Conservation (phyloP, 177 flowering plant species). For the Vitis hybrid region DNA sequence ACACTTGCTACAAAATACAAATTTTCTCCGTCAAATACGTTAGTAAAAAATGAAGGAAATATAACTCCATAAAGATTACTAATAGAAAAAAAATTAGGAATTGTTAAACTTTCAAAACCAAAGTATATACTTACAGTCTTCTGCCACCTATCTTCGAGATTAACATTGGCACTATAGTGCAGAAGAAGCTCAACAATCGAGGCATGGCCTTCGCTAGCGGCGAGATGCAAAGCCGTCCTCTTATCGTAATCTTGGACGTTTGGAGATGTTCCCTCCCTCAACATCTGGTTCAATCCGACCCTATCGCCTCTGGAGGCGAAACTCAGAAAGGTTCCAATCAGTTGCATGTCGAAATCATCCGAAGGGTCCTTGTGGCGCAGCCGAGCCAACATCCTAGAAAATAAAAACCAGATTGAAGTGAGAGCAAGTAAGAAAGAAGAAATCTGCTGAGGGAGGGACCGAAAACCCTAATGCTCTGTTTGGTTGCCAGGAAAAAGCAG, state of each 20-base stretch:
- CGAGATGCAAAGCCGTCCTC: slow-evolving; percentile 65
- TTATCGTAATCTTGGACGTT: slow-evolving; percentile 60
- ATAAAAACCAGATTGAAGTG: too few relatives aligned
- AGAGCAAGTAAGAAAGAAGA: too few relatives aligned
- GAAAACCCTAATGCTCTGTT: too few relatives aligned
- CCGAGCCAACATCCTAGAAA: slow-evolving; percentile 4
- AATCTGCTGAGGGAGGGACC: too few relatives aligned
- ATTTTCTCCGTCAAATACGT: too few relatives aligned
- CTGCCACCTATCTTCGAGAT: slow-evolving; percentile 53
- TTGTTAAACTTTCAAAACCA: neutral
- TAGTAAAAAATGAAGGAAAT: too few relatives aligned
- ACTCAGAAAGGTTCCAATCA: slow-evolving; percentile 59
- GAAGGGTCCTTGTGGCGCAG: neutral
- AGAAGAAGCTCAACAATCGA: slow-evolving; percentile 60
- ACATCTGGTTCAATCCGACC: slow-evolving; percentile 58
- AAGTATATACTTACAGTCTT: slow-evolving; percentile 34
- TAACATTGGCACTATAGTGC: slow-evolving; percentile 50
- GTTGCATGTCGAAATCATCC: slow-evolving; percentile 48
- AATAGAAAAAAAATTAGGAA: neutral
- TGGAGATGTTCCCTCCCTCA: slow-evolving; percentile 46
- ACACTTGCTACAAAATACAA: too few relatives aligned
- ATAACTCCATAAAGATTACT: too few relatives aligned
- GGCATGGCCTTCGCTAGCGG: slow-evolving; percentile 71
- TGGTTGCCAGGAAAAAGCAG: too few relatives aligned
- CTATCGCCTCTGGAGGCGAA: slow-evolving; percentile 63